Evolutionary conservation across 371 early-diverging fungal species (phyloP), one percentile per base, ranked within the genome.

Genomic region (Zopfochytrium polystomum): DNA sequence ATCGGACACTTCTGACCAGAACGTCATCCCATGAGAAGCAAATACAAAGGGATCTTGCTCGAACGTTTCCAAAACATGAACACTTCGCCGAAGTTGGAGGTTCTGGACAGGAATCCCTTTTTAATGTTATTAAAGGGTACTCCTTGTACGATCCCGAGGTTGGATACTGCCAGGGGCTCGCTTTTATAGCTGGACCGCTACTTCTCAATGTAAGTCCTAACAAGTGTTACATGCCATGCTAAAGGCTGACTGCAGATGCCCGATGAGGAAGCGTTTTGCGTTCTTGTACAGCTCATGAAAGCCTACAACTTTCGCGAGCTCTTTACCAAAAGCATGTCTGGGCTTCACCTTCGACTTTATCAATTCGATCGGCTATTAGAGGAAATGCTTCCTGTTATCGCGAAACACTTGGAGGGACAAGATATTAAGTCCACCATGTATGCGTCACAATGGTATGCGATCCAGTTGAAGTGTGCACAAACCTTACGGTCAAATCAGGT

Each of bases 261-360:
- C 15, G 96, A 96, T 58, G 96, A 93, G 68, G 91, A 94, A 68
- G 92, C 95, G 0, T 97, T 97, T 74, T 88, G 91, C 72, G 84
- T 91, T 23, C 73, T 95, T 9, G 92, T 90, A 9, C 80, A 85
- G 34, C 73, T 96, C 59, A 95, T 97, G 95, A 76, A 80, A 62
- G 74, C 75, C 15, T 94, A 91, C 63, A 80, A 82, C 43, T 80
- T 97, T 66, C 87, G 96, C 35, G 88, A 86, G 2, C 87, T 92
- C 58, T 97, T 87, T 58, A 80, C 90, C 34, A 90, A 95, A 0
- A 80, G 84, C 53, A 88, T 91, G 88, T 80, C 85, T 32, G 81
- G 86, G 25, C 78, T 96, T 51, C 88, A 90, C 38, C 80, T 89
- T 55, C 78, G 90, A 22, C 72, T 94, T 35, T 93, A 81, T 70